Evolutionary conservation across 208 protist genomes (phyloP).

Genomic region (Wallacemonas sp.): DNA sequence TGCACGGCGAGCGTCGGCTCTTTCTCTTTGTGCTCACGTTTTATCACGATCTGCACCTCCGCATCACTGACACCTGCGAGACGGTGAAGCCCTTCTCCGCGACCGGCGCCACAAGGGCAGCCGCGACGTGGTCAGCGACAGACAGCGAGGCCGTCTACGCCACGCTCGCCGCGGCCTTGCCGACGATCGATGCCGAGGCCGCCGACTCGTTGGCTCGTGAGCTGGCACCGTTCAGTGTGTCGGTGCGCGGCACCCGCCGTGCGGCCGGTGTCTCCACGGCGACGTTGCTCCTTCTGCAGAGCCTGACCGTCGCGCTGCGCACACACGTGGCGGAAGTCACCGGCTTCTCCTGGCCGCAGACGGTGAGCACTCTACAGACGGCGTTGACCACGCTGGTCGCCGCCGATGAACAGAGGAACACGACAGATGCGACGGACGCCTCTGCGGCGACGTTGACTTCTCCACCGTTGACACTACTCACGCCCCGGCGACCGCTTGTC

Average conservation of each 20-base stretch:
- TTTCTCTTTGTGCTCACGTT: constrained; percentile 12
- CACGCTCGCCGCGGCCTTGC: neutral
- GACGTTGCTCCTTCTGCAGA: neutral
- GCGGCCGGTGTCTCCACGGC: neutral
- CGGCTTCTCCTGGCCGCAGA: neutral
- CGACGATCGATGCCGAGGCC: neutral
- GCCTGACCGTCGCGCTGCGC: neutral
- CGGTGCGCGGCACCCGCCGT: neutral
- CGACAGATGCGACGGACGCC: too few species aligned
- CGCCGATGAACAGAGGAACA: neutral
- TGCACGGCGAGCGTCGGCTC: neutral
- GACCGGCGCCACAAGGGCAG: neutral
- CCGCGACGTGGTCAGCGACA: neutral
- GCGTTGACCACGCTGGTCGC: neutral
- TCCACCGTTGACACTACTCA: neutral
- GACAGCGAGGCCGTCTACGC: neutral
- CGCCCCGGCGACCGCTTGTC: neutral
- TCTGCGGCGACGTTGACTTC: neutral
- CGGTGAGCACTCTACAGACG: neutral
- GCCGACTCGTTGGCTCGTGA: neutral
- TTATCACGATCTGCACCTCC: constrained; percentile 3
- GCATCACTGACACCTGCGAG: neutral
- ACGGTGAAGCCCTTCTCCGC: neutral
- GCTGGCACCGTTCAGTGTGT: neutral
- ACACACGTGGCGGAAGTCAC: constrained; percentile 2